Conservation (phyloP, 1,284 basidiomycete genomes). For the Ustilago curta region DNA sequence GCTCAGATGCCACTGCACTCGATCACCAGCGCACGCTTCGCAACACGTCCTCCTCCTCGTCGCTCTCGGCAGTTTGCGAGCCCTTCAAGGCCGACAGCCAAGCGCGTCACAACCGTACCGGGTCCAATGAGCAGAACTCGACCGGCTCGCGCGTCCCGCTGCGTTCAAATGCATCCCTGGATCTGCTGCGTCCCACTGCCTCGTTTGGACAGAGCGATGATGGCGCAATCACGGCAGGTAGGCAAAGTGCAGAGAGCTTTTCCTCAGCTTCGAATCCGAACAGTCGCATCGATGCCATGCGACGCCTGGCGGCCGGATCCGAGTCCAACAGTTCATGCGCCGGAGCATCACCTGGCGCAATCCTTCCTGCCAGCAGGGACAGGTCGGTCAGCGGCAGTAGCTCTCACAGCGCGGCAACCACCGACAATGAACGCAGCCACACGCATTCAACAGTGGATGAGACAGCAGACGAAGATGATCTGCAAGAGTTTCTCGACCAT, state of each 20-base stretch:
- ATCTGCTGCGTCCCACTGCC: conserved; percentile 29
- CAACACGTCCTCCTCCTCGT: conserved; percentile 36
- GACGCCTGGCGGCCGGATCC: conserved; percentile 7
- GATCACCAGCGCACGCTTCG: conserved; percentile 29
- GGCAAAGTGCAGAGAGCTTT: conserved; percentile 14
- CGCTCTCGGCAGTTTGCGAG: conserved; percentile 28
- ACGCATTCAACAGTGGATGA: conserved; percentile 16
- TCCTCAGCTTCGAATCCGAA: conserved; percentile 12
- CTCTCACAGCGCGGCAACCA: conserved; percentile 27
- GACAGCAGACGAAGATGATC: conserved; percentile 33
- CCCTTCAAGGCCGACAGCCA: conserved; percentile 8
- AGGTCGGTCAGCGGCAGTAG: conserved; percentile 39
- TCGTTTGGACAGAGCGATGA: conserved; percentile 17
- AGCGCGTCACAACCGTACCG: conserved; percentile 22
- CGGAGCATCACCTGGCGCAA: neutral
- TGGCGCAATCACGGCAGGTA: neutral
- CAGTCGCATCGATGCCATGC: conserved; percentile 30
- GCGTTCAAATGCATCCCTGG: conserved; percentile 28
- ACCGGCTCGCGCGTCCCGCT: neutral
- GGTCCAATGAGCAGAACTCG: conserved; percentile 34
- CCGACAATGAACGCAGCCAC: conserved; percentile 29
- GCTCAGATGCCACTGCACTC: conserved; percentile 17
- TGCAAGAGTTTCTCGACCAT: conserved; percentile 49
- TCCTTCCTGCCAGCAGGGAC: conserved; percentile 9
- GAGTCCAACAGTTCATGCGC: neutral